phyloP scores from a whole-genome alignment of 768 basidiomycete species.

The Suillus americanus region DNA sequence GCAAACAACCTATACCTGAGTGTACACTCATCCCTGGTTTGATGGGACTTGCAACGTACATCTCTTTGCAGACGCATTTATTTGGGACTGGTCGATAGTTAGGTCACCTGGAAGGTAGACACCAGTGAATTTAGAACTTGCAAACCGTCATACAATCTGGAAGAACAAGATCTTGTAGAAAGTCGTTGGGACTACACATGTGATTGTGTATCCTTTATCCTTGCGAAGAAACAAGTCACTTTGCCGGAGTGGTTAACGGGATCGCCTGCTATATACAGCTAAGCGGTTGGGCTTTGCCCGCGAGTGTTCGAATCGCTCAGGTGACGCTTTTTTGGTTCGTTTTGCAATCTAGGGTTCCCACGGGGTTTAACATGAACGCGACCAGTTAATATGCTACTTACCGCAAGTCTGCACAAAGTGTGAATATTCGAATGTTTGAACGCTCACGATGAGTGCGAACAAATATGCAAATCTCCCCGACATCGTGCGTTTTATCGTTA shows the following conservation, averaged over 20 bases:
- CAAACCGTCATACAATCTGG: background rate
- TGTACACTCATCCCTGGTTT: background rate
- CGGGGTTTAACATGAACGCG: background rate
- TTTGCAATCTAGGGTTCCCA: background rate
- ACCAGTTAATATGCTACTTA: background rate
- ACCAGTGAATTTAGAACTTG: background rate
- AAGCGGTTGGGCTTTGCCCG: conserved; percentile 62
- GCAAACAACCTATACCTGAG: background rate
- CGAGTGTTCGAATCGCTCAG: conserved; percentile 64
- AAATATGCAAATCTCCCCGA: conserved; percentile 93
- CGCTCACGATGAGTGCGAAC: conserved; percentile 51
- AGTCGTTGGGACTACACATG: background rate
- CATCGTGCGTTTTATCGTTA: conserved; percentile 57
- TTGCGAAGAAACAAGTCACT: conserved; percentile 50
- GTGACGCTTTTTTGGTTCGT: conserved; percentile 45
- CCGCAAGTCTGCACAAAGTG: background rate
- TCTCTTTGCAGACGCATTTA: background rate
- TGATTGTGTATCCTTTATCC: background rate
- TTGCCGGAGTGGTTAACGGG: conserved; percentile 96
- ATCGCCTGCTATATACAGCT: conserved; percentile 62
- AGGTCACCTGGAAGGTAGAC: background rate
- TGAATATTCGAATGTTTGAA: background rate
- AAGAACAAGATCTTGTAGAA: background rate
- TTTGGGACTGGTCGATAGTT: background rate
- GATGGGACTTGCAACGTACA: background rate